Conservation (phyloP, 1,284 basidiomycete species). For the Neotropicomus parvogracilis region DNA sequence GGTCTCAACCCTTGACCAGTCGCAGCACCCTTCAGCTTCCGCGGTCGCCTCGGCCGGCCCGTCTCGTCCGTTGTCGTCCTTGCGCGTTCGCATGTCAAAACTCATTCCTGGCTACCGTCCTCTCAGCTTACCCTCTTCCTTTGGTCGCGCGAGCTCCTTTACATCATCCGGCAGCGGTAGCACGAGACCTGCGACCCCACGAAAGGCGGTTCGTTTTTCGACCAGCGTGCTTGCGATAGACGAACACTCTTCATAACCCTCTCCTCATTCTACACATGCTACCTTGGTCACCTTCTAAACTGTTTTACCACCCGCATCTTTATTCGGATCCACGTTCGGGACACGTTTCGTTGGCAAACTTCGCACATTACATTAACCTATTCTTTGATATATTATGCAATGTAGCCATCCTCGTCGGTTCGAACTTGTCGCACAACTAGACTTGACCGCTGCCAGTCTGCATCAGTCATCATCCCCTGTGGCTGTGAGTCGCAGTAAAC, state of each 20-base stretch:
- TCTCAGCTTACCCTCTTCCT: conserved; percentile 37
- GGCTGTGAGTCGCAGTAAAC: conserved; percentile 25
- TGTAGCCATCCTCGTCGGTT: conserved; percentile 25
- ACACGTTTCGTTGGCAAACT: conserved; percentile 18
- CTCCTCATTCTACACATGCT: conserved; percentile 3
- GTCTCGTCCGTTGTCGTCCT: conserved; percentile 37
- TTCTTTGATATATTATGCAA: conserved; percentile 29
- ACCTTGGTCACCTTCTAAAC: conserved; percentile 4
- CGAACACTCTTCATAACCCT: conserved; percentile 18
- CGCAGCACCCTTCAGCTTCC: conserved; percentile 46
- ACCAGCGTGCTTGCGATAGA: conserved; percentile 35
- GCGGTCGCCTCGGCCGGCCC: conserved; percentile 44
- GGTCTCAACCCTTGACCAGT: conserved; percentile 32
- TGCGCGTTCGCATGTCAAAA: conserved; percentile 49
- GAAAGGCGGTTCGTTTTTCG: conserved; percentile 60
- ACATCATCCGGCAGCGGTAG: conserved; percentile 39
- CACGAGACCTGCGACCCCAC: conserved; percentile 35
- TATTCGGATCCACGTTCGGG: conserved; percentile 20
- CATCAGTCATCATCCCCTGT: conserved; percentile 24
- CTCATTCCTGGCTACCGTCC: conserved; percentile 44
- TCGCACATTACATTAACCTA: conserved; percentile 23
- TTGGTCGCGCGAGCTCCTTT: conserved; percentile 33
- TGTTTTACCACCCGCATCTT: conserved; percentile 27
- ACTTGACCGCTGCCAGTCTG: too few species aligned
- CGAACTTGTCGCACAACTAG: conserved; percentile 7